Conservation (phyloP, 23 red algal species). For the Gracilaria gracilis region DNA sequence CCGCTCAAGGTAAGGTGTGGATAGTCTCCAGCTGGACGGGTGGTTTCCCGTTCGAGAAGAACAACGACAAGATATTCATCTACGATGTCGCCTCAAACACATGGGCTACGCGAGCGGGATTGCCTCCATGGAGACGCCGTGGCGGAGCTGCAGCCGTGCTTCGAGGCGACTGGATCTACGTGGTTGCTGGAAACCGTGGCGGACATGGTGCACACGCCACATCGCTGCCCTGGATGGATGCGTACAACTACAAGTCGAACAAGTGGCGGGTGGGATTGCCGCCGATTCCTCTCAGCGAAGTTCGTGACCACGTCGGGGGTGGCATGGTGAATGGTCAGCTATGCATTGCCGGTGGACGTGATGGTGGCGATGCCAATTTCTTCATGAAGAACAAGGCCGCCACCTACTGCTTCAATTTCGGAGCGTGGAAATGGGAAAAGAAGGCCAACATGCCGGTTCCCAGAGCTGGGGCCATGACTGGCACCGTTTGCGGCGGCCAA, state of each 20-base stretch:
- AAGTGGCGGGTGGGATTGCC: conserved; percentile 29
- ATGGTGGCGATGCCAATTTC: conserved; percentile 65
- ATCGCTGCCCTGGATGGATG: conserved; percentile 78
- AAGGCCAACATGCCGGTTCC: conserved; percentile 52
- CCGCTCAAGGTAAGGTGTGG: conserved; percentile 31
- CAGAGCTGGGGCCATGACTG: conserved; percentile 57
- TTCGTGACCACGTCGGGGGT: conserved; percentile 65
- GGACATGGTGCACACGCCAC: conserved; percentile 74
- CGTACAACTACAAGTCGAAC: conserved; percentile 45
- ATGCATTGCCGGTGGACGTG: conserved; percentile 70
- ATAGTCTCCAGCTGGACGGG: conserved; percentile 73
- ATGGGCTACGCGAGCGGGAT: conserved; percentile 43
- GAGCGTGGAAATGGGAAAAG: conserved; percentile 51
- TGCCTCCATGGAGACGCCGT: conserved; percentile 46
- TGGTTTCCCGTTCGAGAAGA: conserved; percentile 65
- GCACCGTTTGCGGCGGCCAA: conserved; percentile 21
- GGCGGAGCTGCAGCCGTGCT: conserved; percentile 60
- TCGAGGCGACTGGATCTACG: conserved; percentile 56
- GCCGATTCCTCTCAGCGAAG: conserved; percentile 15
- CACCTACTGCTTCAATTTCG: conserved; percentile 67
- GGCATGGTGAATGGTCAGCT: conserved; percentile 56
- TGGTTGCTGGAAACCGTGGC: conserved; percentile 72
- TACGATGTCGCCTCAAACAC: conserved; percentile 42
- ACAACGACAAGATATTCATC: conserved; percentile 50
- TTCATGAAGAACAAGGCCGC: conserved; percentile 39